phyloP scores from a whole-genome alignment of 179 eudicot species.

The Silene vulgaris region DNA sequence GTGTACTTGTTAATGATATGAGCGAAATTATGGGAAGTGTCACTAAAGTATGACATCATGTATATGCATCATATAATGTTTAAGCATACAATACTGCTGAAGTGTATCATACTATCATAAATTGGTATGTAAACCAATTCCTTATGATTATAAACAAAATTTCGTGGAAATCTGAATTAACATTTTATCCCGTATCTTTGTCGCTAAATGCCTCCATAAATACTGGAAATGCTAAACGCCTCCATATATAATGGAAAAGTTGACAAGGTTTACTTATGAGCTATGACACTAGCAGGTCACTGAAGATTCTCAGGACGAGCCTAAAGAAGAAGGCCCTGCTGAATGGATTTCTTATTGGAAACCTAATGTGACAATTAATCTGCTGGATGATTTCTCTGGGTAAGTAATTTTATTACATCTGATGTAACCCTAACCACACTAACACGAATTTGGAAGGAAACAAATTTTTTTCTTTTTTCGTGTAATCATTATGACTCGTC shows the following conservation, averaged over 20 bases:
- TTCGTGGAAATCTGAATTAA: background rate
- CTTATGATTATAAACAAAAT: background rate
- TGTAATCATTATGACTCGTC: background rate
- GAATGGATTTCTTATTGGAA: conserved; percentile 96
- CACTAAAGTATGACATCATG: too few relatives aligned
- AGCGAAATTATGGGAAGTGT: background rate
- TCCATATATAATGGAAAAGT: background rate
- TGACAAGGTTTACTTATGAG: conserved; percentile 19
- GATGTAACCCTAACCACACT: background rate
- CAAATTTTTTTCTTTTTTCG: background rate
- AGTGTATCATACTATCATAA: background rate
- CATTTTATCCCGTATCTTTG: background rate
- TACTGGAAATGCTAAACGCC: background rate
- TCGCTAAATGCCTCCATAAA: background rate
- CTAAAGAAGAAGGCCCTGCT: conserved; percentile 64
- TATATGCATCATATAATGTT: background rate
- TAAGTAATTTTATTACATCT: conserved; percentile 21
- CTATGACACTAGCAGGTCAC: conserved; percentile 43
- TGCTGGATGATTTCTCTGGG: conserved; percentile 93
- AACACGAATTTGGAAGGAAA: too few relatives aligned
- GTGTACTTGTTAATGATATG: background rate
- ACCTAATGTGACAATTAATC: conserved; percentile 83
- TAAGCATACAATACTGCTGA: background rate
- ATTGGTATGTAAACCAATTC: background rate
- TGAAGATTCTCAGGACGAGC: conserved; percentile 43